Base-by-base conservation (phyloP, 2,329 filamentous ascomycete genomes). In the Acrocalymma vagum region DNA sequence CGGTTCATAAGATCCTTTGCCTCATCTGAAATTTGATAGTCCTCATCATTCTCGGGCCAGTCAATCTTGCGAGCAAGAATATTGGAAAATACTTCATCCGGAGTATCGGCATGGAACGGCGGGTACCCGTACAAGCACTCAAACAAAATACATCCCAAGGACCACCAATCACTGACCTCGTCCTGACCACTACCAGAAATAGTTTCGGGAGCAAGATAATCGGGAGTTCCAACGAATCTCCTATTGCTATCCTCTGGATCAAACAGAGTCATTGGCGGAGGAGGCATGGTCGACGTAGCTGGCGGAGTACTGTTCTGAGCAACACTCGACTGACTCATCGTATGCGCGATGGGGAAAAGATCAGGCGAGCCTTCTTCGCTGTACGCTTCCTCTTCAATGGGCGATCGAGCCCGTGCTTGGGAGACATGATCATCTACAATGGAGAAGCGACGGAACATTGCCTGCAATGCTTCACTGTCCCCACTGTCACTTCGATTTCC, bases 131-230 rank as follows among this genome's bases (percentile, higher is more conserved):
- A 97, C 3, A 99, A 75, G 54, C 96, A 96, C 62, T 99, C 94
- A 60, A 96, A 99, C 70, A 97, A 76, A 57, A 99, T 97, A 68
- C 95, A 99, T 1, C 94, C 94, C n/a, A 99, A 80, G 15, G 94
- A 97, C 94, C 94, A 99, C 94, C 94, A 99, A 83, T 99, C 94
- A 65, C 94, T 97, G 55, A 93, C 94, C 69, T 97, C 93, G 62
- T 99, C 94, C 69, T 99, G 94, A 2, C 93, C 91, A 53, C 91
- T 85, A 33, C 95, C 94, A 53, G 90, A 92, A 63, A 99, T 95
- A 0, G 95, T 99, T 67, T 99, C 95, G 0, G 94, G 94, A 0
- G 94, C 94, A 10, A 99, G 81, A 65, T 99, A 99, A 69, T 99
- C 94, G 0, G 94, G 94, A 0, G 94, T 99, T 21, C 94, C 94